A percentile compares a stretch with the other conserved stretches of the same genome.
Conservation (phyloP, 495 filamentous ascomycete genomes). For the Thermothielavioides terrestris region DNA sequence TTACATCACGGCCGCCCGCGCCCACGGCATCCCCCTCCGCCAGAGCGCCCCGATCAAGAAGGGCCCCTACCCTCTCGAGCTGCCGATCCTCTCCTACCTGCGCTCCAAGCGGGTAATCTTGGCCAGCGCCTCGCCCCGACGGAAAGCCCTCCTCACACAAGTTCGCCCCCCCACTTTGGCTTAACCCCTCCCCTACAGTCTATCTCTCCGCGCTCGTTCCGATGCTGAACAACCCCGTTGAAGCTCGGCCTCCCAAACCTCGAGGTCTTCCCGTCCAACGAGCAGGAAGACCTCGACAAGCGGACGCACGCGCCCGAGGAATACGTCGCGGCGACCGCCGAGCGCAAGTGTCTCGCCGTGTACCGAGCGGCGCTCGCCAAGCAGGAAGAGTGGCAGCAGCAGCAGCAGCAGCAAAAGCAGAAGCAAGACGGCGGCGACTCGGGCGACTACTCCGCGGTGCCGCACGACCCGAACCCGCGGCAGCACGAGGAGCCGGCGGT, state of each 20-base stretch:
- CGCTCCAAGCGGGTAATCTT: conserved; percentile 71
- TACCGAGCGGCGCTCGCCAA: conserved; percentile 59
- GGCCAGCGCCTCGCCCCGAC: conserved; percentile 76
- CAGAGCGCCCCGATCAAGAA: conserved; percentile 24
- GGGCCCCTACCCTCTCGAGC: conserved; percentile 53
- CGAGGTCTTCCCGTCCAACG: conserved; percentile 71
- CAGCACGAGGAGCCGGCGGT: conserved; percentile 61
- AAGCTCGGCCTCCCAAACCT: conserved; percentile 64
- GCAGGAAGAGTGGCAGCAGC: conserved; percentile 20
- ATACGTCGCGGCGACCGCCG: conserved; percentile 84
- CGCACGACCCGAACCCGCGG: background rate
- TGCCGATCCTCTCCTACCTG: conserved; percentile 68
- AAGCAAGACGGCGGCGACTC: conserved; percentile 21
- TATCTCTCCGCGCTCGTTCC: too few species aligned
- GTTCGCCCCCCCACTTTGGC: conserved; percentile 19
- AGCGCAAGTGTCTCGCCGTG: conserved; percentile 68
- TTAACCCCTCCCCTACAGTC: background rate
- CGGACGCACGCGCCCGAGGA: conserved; percentile 64
- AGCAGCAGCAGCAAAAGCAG: conserved; percentile 18
- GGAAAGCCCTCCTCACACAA: conserved; percentile 67
- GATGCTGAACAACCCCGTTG: too few species aligned
- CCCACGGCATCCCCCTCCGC: conserved; percentile 30
- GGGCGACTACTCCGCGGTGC: too few species aligned
- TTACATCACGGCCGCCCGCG: conserved; percentile 35
- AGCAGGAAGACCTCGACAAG: conserved; percentile 77